Base-by-base conservation (phyloP, 2,329 filamentous ascomycete genomes). In the Calonectria pseudoturangicola region DNA sequence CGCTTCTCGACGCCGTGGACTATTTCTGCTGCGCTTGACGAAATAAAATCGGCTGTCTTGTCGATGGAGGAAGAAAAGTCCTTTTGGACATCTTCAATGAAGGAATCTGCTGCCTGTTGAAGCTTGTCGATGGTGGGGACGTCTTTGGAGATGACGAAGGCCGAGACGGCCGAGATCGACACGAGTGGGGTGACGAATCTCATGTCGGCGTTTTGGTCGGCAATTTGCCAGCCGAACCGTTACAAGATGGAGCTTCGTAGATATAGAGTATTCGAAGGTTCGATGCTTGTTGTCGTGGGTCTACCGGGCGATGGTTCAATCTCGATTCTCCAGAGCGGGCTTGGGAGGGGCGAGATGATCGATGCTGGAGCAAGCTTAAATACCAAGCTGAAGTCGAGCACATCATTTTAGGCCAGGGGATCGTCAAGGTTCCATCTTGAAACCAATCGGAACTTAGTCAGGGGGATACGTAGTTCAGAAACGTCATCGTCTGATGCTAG, bases 81-180 rank as follows among this genome's bases (percentile, higher is more conserved):
- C 1, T 50, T 65, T 1, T 73, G 71, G 1, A 74, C 54, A 2
- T 75, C 72, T 18, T 73, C 66, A 0, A 77, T 39, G 2, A 69
- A 18, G 1, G 60, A 51, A 12, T 60, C 70, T 9, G 70, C 56
- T 1, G 33, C 33, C 7, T 76, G 67, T 13, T 66, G 69, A 10
- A 74, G 10, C 8, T 72, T 69, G 13, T 74, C 56, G 13, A 43
- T 43, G 0, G 63, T 71, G 30, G 75, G 60, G 2, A 41, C 41
- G 18, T 70, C 60, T 1, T 79, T 73, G 7, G 74, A 74, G 1
- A 79, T 72, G 41, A 76, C 75, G 2, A 79, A 50, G 2, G 77
- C 77, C 30, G 77, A 77, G 1, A 73, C 72, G 63, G 77, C 76
- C 63, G 77, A 68, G 27, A 75, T 74, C 45, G 78, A n/a, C 6